Base-by-base conservation (phyloP, 345 rosid genomes). In the Arabis hirsuta region DNA sequence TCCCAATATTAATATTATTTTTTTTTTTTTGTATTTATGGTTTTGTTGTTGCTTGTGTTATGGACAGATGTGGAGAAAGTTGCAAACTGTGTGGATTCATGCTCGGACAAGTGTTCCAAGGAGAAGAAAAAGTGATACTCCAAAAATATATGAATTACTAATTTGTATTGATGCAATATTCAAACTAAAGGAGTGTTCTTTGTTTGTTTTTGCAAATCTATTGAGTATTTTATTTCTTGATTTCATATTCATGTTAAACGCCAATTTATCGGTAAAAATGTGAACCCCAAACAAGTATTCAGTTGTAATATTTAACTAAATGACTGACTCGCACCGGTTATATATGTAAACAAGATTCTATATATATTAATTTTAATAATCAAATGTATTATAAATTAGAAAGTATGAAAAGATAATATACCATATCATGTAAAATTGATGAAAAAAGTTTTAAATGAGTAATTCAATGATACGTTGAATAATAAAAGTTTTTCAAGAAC, bases 61-160 rank as follows among this genome's bases (percentile, higher is more conserved):
- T 9, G 62, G 6, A 13, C 69, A 72, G 76, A 72, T 62, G 62
- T 32, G 32, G 55, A 60, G 20, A 72, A 72, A 55, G 55, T 72
- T 27, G 46, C 55, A 19, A 10, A 11, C 16, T 72, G 76, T 62
- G 76, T 62, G 47, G 76, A 54, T 43, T 53, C 39, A 31, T 62
- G 76, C 54, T 72, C 62, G 36, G 39, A 22, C 3, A 51, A 61
- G 54, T 71, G 74, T 22, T 50, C 52, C 16, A 24, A 42, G 4
- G 1, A 31, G n/a, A 16, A 27, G n/a, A 7, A 39, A 53, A 24
- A 36, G 11, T 19, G 50, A 66, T 63, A 48, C 5, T 10, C 13
- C 3, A 22, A 20, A 50, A 32, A 31, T 4, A 38, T 19, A 60
- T 26, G 11, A 31, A 52, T 10, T 5, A 6, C 24, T 13, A 12